These are phyloP conservation scores for Brettanomyces custersianus DNA, from an alignment of 805 yeast species.

Conservation along the genomic window DNA sequence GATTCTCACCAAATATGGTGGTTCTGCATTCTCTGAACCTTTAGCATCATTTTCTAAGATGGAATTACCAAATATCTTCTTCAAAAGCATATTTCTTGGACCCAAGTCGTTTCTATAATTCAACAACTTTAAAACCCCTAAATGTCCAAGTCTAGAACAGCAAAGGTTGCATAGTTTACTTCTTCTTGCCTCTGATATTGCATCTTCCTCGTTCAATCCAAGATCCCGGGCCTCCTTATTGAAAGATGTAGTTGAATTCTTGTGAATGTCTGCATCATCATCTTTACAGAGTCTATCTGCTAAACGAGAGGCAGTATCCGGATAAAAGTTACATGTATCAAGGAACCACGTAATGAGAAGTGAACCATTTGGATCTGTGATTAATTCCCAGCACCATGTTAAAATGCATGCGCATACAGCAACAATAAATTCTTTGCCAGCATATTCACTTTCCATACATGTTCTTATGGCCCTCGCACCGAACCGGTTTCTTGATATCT, in stretches of 20 bases:
- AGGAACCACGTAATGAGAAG: constrained; percentile 87
- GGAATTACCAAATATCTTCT: constrained; percentile 51
- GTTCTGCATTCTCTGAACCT: constrained; percentile 6
- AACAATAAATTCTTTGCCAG: constrained; percentile 57
- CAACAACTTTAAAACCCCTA: constrained; percentile 71
- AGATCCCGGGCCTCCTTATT: constrained; percentile 1
- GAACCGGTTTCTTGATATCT: constrained; percentile 78
- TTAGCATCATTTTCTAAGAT: constrained; percentile 13
- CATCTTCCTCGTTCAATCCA: constrained; percentile 1
- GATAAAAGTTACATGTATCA: constrained; percentile 62
- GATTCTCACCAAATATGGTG: constrained; percentile 3
- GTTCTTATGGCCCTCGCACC: constrained; percentile 95
- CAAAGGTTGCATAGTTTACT: constrained; percentile 17
- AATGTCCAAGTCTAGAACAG: constrained; percentile 60
- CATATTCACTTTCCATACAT: constrained; percentile 71
- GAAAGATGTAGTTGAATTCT: not conserved
- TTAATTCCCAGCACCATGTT: constrained; percentile 67
- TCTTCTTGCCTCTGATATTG: not conserved
- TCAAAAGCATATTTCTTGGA: constrained; percentile 56
- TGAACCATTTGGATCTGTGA: constrained; percentile 80
- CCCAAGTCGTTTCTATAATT: constrained; percentile 56
- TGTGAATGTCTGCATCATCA: constrained; percentile 2
- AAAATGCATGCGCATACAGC: constrained; percentile 73
- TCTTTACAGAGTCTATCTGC: constrained; percentile 16
- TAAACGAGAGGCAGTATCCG: constrained; percentile 56